These are phyloP conservation scores for Chrysophaeum taylorii DNA, from an alignment of 352 stramenopile species.

Conservation along the genomic window DNA sequence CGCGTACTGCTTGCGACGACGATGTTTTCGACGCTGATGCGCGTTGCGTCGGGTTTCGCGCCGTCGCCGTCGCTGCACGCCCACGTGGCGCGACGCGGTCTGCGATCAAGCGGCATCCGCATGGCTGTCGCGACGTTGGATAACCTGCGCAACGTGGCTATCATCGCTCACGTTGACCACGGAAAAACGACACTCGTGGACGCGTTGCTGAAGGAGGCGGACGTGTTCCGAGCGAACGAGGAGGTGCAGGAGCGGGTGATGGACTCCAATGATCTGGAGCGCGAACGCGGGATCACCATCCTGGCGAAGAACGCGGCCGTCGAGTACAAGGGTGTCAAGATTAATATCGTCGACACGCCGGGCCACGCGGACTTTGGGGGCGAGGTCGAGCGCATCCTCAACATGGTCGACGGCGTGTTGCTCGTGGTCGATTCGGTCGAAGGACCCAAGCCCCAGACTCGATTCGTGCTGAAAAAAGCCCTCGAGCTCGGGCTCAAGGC, in stretches of 20 bases:
- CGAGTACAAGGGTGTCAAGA: constrained; percentile 85
- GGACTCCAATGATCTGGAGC: constrained; percentile 95
- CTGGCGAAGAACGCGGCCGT: constrained; percentile 97
- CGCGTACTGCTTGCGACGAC: too few species aligned
- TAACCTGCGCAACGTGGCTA: constrained; percentile 39
- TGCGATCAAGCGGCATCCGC: too few species aligned
- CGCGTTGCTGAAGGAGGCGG: constrained; percentile 85
- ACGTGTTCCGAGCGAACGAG: constrained; percentile 61
- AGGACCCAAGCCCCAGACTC: constrained; percentile 85
- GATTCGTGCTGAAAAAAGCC: constrained; percentile 98
- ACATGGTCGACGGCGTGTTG: constrained; percentile 96
- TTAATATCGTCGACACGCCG: constrained; percentile 97
- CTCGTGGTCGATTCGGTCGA: constrained; percentile 88
- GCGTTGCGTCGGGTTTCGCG: too few species aligned
- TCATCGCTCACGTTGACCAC: constrained; percentile 80
- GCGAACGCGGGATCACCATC: constrained; percentile 98
- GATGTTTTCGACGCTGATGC: too few species aligned
- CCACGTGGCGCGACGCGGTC: too few species aligned
- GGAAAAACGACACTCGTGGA: constrained; percentile 97
- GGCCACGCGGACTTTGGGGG: constrained; percentile 89
- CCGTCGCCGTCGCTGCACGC: too few species aligned
- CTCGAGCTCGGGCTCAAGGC: constrained; percentile 88
- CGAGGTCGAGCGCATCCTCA: constrained; percentile 91
- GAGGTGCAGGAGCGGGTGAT: constrained; percentile 82
- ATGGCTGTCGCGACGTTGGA: constrained; percentile 23